phyloP scores from a whole-genome alignment of 345 rosid species.

The Sisymbrium altissimum region DNA sequence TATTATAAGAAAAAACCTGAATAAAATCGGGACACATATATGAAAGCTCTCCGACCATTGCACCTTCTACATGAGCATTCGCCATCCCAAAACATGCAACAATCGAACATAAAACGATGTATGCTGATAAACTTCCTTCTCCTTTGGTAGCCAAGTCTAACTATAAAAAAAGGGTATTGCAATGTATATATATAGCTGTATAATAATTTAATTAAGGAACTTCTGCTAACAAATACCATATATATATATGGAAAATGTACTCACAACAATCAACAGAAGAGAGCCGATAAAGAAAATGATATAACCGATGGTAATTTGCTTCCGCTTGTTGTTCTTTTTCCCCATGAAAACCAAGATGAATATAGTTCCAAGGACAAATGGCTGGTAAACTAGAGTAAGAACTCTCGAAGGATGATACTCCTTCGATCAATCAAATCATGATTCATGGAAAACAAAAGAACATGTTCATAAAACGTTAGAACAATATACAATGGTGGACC shows the following conservation, averaged over 20 bases:
- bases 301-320: conserved; percentile 5
- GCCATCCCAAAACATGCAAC: conserved; percentile 68
- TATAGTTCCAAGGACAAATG: conserved; percentile 10
- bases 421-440: not conserved
- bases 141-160: not conserved
- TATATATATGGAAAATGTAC: not conserved
- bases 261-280: conserved; percentile 10
- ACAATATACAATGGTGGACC: not conserved
- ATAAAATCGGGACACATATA: conserved; percentile 78
- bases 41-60: conserved; percentile 73
- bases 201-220: not conserved
- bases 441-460: not conserved
- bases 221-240: not conserved
- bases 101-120: conserved; percentile 52
- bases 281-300: not conserved
- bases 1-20: conserved; percentile 40
- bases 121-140: conserved; percentile 8
- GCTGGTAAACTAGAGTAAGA: conserved; percentile 17
- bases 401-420: conserved; percentile 21
- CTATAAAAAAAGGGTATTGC: too few relatives aligned
- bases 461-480: not conserved
- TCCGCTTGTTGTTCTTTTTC: conserved; percentile 2
- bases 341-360: conserved; percentile 1
- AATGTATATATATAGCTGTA: not conserved
- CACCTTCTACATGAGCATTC: conserved; percentile 78